phyloP scores from a whole-genome alignment of 2,329 filamentous ascomycete genomes.

The Tolypocladium tundrense region DNA sequence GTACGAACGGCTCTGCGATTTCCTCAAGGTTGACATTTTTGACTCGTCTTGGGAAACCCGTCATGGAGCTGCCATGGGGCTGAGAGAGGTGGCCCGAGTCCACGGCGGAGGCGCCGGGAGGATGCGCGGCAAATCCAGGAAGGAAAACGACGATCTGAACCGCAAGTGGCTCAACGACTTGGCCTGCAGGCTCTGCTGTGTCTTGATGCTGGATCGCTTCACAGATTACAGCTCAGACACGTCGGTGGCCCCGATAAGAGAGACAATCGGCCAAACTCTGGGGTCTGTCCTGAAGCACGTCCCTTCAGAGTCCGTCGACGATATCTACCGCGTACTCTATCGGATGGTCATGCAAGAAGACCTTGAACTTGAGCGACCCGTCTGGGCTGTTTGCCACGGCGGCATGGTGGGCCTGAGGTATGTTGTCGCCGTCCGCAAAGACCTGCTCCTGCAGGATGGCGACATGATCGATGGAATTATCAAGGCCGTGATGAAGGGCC shows the following conservation, averaged over 20 bases:
- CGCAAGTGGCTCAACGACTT: conserved; percentile 85
- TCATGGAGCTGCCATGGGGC: conserved; percentile 89
- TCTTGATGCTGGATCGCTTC: conserved; percentile 95
- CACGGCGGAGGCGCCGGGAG: conserved; percentile 85
- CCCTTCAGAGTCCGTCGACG: conserved; percentile 65
- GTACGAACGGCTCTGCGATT: conserved; percentile 86
- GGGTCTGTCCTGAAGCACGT: conserved; percentile 83
- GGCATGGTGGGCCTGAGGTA: conserved; percentile 97
- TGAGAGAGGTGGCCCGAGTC: conserved; percentile 84
- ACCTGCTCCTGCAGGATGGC: conserved; percentile 73
- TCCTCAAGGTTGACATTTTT: conserved; percentile 87
- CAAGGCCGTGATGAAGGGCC: conserved; percentile 84
- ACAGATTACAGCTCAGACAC: conserved; percentile 97
- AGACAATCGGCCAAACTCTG: conserved; percentile 88
- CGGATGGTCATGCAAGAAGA: conserved; percentile 89
- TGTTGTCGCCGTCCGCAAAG: conserved; percentile 87
- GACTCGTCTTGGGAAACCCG: conserved; percentile 91
- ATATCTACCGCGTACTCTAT: conserved; percentile 75
- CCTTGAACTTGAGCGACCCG: conserved; percentile 57
- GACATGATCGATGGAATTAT: conserved; percentile 89
- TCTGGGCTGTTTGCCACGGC: conserved; percentile 94
- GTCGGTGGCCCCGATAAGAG: conserved; percentile 88
- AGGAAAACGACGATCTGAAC: conserved; percentile 72
- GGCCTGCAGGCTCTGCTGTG: conserved; percentile 87
- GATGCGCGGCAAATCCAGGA: conserved; percentile 54